These are phyloP conservation scores for Podospora australis DNA, from an alignment of 495 filamentous ascomycete species.

Conservation along the genomic window DNA sequence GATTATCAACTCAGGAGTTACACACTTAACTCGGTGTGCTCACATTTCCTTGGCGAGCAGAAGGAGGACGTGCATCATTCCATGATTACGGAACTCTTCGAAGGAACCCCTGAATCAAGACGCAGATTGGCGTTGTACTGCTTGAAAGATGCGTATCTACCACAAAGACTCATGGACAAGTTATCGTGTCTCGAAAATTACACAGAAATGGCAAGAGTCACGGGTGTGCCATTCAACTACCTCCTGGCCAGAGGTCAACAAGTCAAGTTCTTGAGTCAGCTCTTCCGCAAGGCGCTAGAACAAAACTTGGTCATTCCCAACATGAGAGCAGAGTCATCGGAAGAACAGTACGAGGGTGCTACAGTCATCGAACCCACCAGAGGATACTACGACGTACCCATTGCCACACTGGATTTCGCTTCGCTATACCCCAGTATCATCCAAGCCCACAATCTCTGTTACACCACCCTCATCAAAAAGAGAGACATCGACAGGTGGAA, in stretches of 20 bases:
- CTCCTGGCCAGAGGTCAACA: slow-evolving; percentile 90
- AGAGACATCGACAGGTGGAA: slow-evolving; percentile 63
- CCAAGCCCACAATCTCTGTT: slow-evolving; percentile 97
- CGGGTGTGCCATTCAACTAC: slow-evolving; percentile 95
- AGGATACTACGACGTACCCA: slow-evolving; percentile 87
- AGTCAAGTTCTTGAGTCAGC: slow-evolving; percentile 94
- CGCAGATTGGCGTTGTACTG: slow-evolving; percentile 92
- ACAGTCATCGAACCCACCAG: slow-evolving; percentile 94
- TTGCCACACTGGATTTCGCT: slow-evolving; percentile 97
- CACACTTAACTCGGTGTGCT: slow-evolving; percentile 92
- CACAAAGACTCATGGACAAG: slow-evolving; percentile 93
- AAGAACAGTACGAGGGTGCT: slow-evolving; percentile 93
- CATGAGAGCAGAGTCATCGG: slow-evolving; percentile 51
- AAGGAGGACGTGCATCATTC: slow-evolving; percentile 99
- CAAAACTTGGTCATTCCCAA: slow-evolving; percentile 93
- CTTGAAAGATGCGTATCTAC: slow-evolving; percentile 94
- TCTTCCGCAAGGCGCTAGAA: slow-evolving; percentile 90
- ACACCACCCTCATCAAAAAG: slow-evolving; percentile 89
- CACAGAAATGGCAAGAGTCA: slow-evolving; percentile 99
- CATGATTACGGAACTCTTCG: slow-evolving; percentile 98
- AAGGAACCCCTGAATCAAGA: slow-evolving; percentile 86
- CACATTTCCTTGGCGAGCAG: slow-evolving; percentile 95
- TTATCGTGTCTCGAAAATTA: slow-evolving; percentile 96
- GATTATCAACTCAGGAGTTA: slow-evolving; percentile 95
- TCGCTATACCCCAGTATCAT: slow-evolving; percentile 98